These are phyloP conservation scores for Xylaria nigripes DNA, from an alignment of 495 filamentous ascomycete species.

Conservation along the genomic window DNA sequence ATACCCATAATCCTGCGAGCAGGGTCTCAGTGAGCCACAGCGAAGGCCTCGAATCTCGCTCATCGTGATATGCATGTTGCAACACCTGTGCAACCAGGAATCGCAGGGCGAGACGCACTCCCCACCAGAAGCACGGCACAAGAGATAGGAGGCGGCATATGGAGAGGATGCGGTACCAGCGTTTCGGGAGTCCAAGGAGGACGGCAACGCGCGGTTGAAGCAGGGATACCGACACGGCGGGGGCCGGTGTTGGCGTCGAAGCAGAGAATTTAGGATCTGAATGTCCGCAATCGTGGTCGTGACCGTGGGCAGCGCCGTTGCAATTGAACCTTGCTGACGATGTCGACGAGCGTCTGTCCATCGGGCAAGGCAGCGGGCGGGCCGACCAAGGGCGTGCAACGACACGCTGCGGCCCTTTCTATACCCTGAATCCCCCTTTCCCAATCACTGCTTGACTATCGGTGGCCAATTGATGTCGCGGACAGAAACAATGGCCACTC, in stretches of 20 bases:
- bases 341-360: constrained; percentile 4
- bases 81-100: constrained; percentile 31
- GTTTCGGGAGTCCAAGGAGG: constrained; percentile 37
- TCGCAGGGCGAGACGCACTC: constrained; percentile 36
- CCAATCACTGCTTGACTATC: neutral
- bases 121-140: constrained; percentile 37
- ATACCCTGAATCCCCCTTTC: neutral
- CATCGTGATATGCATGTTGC: constrained; percentile 12
- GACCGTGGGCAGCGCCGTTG: constrained; percentile 1
- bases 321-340: constrained; percentile 4
- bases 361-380: neutral
- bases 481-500: neutral
- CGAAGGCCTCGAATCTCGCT: constrained; percentile 18
- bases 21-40: constrained; percentile 67
- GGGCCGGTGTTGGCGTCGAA: neutral
- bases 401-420: neutral
- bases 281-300: neutral
- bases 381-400: constrained; percentile 2
- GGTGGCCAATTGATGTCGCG: neutral
- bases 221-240: constrained; percentile 35
- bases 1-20: constrained; percentile 76
- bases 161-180: constrained; percentile 40
- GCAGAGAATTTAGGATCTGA: neutral
- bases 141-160: constrained; percentile 37
- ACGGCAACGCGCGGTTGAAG: constrained; percentile 46